Base-by-base conservation (phyloP, 306 rosid genomes). In the Abrus pulchellus region DNA sequence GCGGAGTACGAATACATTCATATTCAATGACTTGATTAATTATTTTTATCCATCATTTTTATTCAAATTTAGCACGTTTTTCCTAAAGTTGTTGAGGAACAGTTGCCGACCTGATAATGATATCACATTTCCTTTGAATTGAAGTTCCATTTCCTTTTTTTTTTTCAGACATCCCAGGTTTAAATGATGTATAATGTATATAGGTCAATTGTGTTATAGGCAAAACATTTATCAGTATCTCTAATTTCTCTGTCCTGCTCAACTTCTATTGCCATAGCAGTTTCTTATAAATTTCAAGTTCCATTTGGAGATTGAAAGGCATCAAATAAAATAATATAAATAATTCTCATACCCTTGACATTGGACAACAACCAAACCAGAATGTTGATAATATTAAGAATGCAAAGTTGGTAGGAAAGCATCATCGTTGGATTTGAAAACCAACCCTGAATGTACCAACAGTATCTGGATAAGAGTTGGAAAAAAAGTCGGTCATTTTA, bases 341-440 rank as follows among this genome's bases (percentile, higher is more conserved):
- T 10, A 27, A 81, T 9, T 67, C 13, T 7, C 12, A 55, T 12
- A 63, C 66, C 32, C 67, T 55, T 66, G 73, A 45, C 20, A 71
- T 56, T 28, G 62, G 56, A 72, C 14, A 57, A 34, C 34, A 41
- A 76, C 61, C 30, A 48, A 79, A 74, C 63, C 47, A 54, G 57
- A 75, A 59, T 32, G 52, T 27, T 61, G 79, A 78, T 79, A 81
- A 80, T 65, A 56, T 78, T 59, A 75, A 79, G 78, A 87, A 75
- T 13, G 36, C 43, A 65, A 69, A 57, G 80, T 52, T 11, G 70
- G 83, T 44, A 34, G 0, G 79, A 55, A 48, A 74, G 40, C 78
- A 81, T 14, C 1, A 67, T 80, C 0, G 38, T 48, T 72, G 43
- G 62, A 40, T 36, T 57, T 77, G 53, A 36, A 47, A 50, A 14